Percentiles rank a stretch among this genome's conserved stretches.
Conservation (phyloP, 83 land plant species). For the Isoetes engelmannii region DNA sequence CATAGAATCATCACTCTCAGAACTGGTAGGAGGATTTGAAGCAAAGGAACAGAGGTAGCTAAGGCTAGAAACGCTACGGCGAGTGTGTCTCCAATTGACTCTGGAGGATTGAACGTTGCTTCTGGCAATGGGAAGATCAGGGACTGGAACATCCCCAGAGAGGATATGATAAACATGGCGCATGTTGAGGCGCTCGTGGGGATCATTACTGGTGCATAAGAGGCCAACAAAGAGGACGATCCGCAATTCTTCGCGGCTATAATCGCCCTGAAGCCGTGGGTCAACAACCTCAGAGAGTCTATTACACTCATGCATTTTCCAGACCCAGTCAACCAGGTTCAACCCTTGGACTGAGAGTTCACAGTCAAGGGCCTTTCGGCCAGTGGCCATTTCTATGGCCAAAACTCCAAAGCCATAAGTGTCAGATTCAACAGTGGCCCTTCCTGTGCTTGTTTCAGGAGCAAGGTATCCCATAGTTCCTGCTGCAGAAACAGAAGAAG, state of each 20-base stretch:
- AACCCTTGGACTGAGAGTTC: neutral
- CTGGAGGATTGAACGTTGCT: no score
- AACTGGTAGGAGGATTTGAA: no score
- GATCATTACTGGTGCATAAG: slow-evolving; percentile 3
- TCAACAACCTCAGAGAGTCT: slow-evolving; percentile 1
- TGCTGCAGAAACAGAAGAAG: slow-evolving; percentile 9
- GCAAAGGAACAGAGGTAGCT: no score
- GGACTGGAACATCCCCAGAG: no score
- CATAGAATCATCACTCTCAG: no score
- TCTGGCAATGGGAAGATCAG: no score
- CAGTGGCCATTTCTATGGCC: slow-evolving; percentile 3
- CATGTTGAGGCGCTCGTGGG: neutral
- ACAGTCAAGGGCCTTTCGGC: neutral
- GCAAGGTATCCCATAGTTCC: neutral
- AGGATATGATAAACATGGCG: no score
- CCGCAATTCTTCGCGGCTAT: neutral
- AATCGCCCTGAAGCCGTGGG: neutral
- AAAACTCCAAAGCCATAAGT: slow-evolving; percentile 6
- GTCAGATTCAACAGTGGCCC: neutral
- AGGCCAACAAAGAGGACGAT: neutral
- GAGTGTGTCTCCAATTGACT: no score
- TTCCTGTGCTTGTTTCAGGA: neutral
- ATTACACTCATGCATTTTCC: slow-evolving; percentile 4
- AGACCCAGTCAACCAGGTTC: slow-evolving; percentile 7
- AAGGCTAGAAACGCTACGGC: no score